These are phyloP conservation scores for Penicillium roqueforti DNA, from an alignment of 495 filamentous ascomycete species.

Conservation along the genomic window DNA sequence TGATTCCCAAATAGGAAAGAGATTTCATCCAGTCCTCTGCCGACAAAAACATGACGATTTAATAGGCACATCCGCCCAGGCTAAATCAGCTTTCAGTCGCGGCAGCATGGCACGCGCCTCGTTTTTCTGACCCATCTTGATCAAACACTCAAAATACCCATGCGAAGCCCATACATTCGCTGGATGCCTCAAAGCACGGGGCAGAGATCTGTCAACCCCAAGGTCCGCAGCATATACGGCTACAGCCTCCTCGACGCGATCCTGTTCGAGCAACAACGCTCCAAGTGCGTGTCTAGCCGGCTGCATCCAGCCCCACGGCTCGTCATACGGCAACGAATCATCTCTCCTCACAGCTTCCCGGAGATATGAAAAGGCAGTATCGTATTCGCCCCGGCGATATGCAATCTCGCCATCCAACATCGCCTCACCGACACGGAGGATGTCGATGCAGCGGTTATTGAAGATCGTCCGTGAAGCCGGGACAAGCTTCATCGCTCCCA, in stretches of 20 bases:
- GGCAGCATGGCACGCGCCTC: conserved; percentile 50
- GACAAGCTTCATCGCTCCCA: conserved; percentile 41
- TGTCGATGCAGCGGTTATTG: conserved; percentile 59
- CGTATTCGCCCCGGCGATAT: conserved; percentile 55
- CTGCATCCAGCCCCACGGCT: conserved; percentile 71
- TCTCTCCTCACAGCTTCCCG: conserved; percentile 49
- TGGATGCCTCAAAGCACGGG: conserved; percentile 55
- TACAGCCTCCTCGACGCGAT: conserved; percentile 49
- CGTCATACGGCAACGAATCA: conserved; percentile 57
- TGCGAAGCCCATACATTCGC: conserved; percentile 68
- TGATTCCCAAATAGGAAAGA: neutral
- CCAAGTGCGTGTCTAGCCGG: conserved; percentile 62
- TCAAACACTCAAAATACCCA: conserved; percentile 61
- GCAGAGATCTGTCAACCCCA: conserved; percentile 51
- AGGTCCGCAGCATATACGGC: conserved; percentile 59
- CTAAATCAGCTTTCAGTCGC: conserved; percentile 47
- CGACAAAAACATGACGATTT: conserved; percentile 61
- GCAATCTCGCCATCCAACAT: conserved; percentile 69
- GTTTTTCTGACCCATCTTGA: conserved; percentile 40
- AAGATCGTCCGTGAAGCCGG: conserved; percentile 54
- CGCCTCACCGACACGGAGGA: conserved; percentile 52
- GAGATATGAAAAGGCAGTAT: conserved; percentile 52
- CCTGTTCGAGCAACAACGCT: conserved; percentile 60
- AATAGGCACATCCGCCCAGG: conserved; percentile 56
- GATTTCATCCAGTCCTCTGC: neutral